Base-by-base conservation (phyloP, 169 alveolate species). In the Plasmodium ovale region DNA sequence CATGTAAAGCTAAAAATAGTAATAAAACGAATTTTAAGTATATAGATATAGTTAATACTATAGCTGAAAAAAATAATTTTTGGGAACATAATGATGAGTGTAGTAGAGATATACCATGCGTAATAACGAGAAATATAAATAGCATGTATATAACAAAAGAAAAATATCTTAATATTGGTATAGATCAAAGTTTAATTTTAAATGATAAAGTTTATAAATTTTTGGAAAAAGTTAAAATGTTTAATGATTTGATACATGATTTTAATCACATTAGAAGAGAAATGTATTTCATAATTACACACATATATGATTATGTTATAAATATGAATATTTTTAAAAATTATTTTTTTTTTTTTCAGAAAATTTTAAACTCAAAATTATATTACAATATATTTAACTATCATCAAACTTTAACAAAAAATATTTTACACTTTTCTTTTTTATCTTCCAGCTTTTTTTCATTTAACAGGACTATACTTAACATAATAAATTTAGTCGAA, bases 191-290 rank as follows among this genome's bases (percentile, higher is more conserved):
- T 6, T 59, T 74, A 35, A 37, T 23, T 14, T 23, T 35, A 21
- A 16, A 25, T 33, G 31, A 25, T 25, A 44, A 60, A 16, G 6
- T 74, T 0, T 10, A 3, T 3, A 74, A 60, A 60, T 74, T 60
- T 44, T 16, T 74, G 7, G 64, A 35, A 6, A 60, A 74, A 27
- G 35, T 35, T 0, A 74, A 60, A 74, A 74, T 74, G 9, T 19
- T 59, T 49, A 74, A 65, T 42, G 88, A 74, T 1, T 6, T 59
- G 16, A 12, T 74, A 2, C 58, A 60, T 6, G 88, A 74, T 51
- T 65, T 74, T 27, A 60, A 74, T 23, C 25, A 74, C 23, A 74
- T 74, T 60, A 37, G 88, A 74, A 25, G 29, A 10, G 88, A 74
- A 54, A 74, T 74, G 88, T 12, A 60, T 6, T 31, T 74, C 12